phyloP scores from a whole-genome alignment of 1,139 yeast genomes.

The Geotrichum histeridarum region DNA sequence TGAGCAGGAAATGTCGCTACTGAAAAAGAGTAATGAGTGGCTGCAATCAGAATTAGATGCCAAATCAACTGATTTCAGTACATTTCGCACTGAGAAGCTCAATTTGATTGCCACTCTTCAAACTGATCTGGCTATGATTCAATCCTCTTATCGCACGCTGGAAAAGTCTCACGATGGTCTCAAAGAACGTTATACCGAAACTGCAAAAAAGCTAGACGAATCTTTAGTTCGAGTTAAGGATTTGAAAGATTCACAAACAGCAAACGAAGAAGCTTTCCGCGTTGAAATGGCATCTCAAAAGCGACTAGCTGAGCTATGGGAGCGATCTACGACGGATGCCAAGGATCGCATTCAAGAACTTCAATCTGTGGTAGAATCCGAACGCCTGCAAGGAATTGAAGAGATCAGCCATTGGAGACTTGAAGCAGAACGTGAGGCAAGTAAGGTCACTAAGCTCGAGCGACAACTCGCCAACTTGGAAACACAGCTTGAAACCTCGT shows the following conservation, averaged over 20 bases:
- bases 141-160: constrained; percentile 36
- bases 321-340: constrained; percentile 41
- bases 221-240: constrained; percentile 43
- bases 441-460: constrained; percentile 30
- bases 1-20: constrained; percentile 39
- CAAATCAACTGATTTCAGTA: constrained; percentile 37
- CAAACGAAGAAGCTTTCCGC: constrained; percentile 51
- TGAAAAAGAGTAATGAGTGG: constrained; percentile 40
- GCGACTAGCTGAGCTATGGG: constrained; percentile 56
- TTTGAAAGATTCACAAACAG: constrained; percentile 46
- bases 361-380: constrained; percentile 43
- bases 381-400: constrained; percentile 33
- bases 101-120: constrained; percentile 33
- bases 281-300: constrained; percentile 63
- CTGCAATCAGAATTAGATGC: constrained; percentile 38
- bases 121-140: constrained; percentile 37
- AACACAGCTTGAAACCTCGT: constrained; percentile 30
- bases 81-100: constrained; percentile 39
- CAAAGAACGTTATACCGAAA: constrained; percentile 37
- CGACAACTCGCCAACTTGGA: constrained; percentile 33
- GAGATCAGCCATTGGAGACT: constrained; percentile 34
- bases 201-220: constrained; percentile 40
- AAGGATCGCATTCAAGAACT: constrained; percentile 39
- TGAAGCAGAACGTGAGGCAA: constrained; percentile 31
- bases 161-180: constrained; percentile 31